Percentiles rank a stretch among this genome's conserved stretches.
phyloP scores from a whole-genome alignment of 495 filamentous ascomycete genomes.

The Hypomontagnella monticulosa region DNA sequence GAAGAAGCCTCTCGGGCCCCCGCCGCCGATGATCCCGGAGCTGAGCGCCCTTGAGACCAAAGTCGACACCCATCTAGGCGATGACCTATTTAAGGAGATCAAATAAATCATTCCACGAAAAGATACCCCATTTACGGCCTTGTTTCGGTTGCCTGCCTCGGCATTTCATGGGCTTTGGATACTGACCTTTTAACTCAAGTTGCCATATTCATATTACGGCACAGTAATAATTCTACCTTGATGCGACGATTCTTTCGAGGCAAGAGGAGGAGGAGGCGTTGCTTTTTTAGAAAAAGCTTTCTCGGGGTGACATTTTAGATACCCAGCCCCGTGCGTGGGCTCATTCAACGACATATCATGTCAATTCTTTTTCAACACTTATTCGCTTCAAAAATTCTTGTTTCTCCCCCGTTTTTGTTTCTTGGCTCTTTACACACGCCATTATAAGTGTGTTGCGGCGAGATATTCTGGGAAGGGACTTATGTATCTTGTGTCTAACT shows the following conservation, averaged over 20 bases:
- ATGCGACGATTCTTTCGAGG: constrained; percentile 30
- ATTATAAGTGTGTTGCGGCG: constrained; percentile 40
- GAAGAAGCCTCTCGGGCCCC: constrained; percentile 55
- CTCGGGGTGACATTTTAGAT: constrained; percentile 43
- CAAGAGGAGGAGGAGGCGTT: constrained; percentile 24
- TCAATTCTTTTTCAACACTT: constrained; percentile 29
- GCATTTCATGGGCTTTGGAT: constrained; percentile 20
- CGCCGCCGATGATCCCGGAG: constrained; percentile 70
- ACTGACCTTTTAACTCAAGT: constrained; percentile 19
- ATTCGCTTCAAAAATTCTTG: constrained; percentile 25
- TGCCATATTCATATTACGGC: constrained; percentile 34
- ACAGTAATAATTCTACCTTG: constrained; percentile 39
- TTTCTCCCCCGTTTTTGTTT: constrained; percentile 19
- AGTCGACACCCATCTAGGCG: constrained; percentile 56
- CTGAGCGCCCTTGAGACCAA: constrained; percentile 62
- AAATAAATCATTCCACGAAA: constrained; percentile 20
- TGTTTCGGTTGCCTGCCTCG: constrained; percentile 26
- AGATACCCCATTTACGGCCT: constrained; percentile 24
- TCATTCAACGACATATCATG: constrained; percentile 46
- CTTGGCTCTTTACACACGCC: constrained; percentile 4
- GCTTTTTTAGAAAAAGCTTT: constrained; percentile 23
- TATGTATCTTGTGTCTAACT: constrained; percentile 22
- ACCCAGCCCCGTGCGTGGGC: constrained; percentile 48
- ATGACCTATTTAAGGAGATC: constrained; percentile 69
- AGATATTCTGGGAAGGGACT: constrained; percentile 21